Conservation (phyloP, 306 rosid genomes). For the Quercus parvula region DNA sequence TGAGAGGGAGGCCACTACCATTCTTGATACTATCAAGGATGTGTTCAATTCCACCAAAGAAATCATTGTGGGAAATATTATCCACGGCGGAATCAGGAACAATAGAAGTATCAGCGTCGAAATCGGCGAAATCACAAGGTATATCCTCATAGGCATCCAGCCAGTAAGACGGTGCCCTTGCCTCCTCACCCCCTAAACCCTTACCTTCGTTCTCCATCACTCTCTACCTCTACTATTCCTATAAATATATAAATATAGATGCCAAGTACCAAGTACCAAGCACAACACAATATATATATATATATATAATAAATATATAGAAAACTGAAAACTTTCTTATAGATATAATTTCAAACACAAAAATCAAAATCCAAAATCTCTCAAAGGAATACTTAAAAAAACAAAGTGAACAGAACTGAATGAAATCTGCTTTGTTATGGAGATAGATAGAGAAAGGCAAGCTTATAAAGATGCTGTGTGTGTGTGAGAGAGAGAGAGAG, state of each 20-base stretch:
- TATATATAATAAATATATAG: too few species aligned
- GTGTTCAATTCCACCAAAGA: conserved; percentile 89
- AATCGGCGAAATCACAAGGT: conserved; percentile 73
- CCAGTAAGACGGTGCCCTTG: conserved; percentile 66
- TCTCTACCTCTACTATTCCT: neutral
- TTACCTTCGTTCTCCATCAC: conserved; percentile 51
- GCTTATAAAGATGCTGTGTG: neutral
- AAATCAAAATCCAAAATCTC: neutral
- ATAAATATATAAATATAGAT: neutral
- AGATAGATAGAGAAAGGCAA: neutral
- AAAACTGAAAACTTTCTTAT: too few species aligned
- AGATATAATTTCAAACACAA: too few species aligned
- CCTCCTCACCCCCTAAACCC: conserved; percentile 31
- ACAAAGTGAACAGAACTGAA: neutral
- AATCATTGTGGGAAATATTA: conserved; percentile 38
- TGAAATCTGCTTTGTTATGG: neutral
- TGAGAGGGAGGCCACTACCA: conserved; percentile 59
- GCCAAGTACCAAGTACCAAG: too few species aligned
- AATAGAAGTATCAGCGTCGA: conserved; percentile 32
- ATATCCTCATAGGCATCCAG: conserved; percentile 89
- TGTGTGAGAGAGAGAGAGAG: neutral
- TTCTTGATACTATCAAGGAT: conserved; percentile 80
- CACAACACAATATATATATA: too few species aligned
- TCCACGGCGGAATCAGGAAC: conserved; percentile 33
- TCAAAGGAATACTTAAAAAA: neutral